Conservation (phyloP, 176 grass and related monocot genomes). For the Microstegium vimineum region DNA sequence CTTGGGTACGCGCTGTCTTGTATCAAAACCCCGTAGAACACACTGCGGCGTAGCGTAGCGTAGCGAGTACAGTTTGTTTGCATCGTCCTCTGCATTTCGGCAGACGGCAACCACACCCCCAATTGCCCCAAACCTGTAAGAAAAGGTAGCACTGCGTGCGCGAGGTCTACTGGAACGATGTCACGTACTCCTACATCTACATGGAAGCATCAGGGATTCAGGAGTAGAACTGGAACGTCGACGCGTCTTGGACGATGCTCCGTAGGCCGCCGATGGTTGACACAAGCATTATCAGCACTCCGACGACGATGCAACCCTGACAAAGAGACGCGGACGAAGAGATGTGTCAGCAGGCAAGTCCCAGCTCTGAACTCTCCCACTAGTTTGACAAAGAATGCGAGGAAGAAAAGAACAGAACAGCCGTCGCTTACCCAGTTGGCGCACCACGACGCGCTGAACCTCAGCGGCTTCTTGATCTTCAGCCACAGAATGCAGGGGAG, state of each 20-base stretch:
- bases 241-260: slow-evolving; percentile 46
- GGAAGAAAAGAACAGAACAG: no score
- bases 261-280: slow-evolving; percentile 70
- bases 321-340: background rate
- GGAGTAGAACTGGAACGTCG: slow-evolving; percentile 44
- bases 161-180: background rate
- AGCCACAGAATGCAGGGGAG: slow-evolving; percentile 80
- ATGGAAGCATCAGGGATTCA: slow-evolving; percentile 8
- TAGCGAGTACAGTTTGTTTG: background rate
- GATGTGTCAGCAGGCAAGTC: background rate
- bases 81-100: background rate
- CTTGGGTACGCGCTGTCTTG: background rate
- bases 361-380: background rate
- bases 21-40: background rate
- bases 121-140: background rate
- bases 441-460: slow-evolving; percentile 60
- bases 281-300: slow-evolving; percentile 62
- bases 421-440: slow-evolving; percentile 37
- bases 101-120: background rate
- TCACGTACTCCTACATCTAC: background rate
- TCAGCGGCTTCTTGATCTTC: slow-evolving; percentile 60
- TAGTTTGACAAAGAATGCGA: background rate
- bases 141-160: background rate
- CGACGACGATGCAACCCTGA: slow-evolving; percentile 55
- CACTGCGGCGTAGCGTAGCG: no score